Conservation (phyloP, 2,329 filamentous ascomycete species). For the Thielaviopsis musarum region DNA sequence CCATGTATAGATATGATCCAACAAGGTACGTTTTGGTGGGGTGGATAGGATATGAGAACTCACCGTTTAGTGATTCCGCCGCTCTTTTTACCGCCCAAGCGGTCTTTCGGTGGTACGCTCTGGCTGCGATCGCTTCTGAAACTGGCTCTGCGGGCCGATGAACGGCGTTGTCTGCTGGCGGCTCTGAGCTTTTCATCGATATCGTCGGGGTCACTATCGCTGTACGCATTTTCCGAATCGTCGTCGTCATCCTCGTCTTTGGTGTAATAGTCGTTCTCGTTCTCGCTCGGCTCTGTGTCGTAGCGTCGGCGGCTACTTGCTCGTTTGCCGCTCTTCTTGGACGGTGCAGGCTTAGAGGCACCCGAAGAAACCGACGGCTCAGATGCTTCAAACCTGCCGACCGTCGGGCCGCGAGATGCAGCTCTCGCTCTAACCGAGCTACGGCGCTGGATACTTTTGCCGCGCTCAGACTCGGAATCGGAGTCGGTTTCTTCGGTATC, state of each 20-base stretch:
- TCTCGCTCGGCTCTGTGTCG: constrained; percentile 7
- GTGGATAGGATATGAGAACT: neutral
- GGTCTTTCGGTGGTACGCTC: constrained; percentile 1
- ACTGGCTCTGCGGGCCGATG: constrained; percentile 3
- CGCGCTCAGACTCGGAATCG: neutral
- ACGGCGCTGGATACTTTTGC: neutral
- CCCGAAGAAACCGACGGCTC: neutral
- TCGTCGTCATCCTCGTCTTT: constrained; percentile 5
- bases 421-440: neutral
- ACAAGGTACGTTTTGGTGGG: neutral
- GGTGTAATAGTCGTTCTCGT: constrained; percentile 5
- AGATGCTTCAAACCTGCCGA: neutral
- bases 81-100: neutral
- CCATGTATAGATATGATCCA: neutral
- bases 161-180: neutral
- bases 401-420: neutral
- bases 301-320: neutral
- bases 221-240: neutral
- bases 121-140: constrained; percentile 3
- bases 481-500: constrained; percentile 3
- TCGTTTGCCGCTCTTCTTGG: neutral
- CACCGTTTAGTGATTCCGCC: neutral
- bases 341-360: neutral
- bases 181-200: neutral
- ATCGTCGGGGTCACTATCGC: constrained; percentile 1